Evolutionary conservation across 257 asterid genomes (phyloP).

Genomic region (Fraxinus pennsylvanica): DNA sequence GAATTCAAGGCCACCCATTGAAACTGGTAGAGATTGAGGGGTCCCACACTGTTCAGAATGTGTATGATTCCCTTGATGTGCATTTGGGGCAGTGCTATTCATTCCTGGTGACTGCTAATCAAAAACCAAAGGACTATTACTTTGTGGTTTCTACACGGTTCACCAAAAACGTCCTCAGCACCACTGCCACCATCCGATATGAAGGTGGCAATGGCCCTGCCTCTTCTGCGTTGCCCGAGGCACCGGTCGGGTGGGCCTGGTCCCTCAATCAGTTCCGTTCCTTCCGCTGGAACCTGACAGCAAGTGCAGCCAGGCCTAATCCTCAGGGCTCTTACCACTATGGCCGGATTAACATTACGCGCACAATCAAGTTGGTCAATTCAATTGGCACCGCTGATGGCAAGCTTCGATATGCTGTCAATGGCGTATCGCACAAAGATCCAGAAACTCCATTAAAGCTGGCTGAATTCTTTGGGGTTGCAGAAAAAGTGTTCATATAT

Average conservation of each 20-base stretch:
- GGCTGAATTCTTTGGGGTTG: constrained; percentile 54
- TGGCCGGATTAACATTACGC: constrained; percentile 65
- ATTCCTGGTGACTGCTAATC: constrained; percentile 47
- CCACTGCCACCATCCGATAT: constrained; percentile 44
- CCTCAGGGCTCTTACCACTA: constrained; percentile 85
- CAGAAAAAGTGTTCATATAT: constrained; percentile 53
- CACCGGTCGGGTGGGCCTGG: constrained; percentile 62
- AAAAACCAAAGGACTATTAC: constrained; percentile 45
- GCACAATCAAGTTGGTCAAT: constrained; percentile 56
- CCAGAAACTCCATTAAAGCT: constrained; percentile 58
- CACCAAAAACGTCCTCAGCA: constrained; percentile 33
- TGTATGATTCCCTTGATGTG: constrained; percentile 54
- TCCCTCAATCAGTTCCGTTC: constrained; percentile 63
- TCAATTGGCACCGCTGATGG: constrained; percentile 42
- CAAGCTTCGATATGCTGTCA: constrained; percentile 55
- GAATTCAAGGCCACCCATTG: constrained; percentile 50
- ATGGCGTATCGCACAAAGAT: constrained; percentile 55
- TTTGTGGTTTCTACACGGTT: constrained; percentile 54
- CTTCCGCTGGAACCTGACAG: constrained; percentile 66
- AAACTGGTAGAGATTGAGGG: constrained; percentile 60
- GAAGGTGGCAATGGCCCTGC: constrained; percentile 42
- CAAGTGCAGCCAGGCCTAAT: constrained; percentile 81
- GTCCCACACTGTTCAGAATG: constrained; percentile 59
- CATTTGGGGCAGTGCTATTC: constrained; percentile 59
- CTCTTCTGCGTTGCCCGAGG: constrained; percentile 31